Conservation (phyloP, 176 grass and related monocot species). For the Zoysia japonica region DNA sequence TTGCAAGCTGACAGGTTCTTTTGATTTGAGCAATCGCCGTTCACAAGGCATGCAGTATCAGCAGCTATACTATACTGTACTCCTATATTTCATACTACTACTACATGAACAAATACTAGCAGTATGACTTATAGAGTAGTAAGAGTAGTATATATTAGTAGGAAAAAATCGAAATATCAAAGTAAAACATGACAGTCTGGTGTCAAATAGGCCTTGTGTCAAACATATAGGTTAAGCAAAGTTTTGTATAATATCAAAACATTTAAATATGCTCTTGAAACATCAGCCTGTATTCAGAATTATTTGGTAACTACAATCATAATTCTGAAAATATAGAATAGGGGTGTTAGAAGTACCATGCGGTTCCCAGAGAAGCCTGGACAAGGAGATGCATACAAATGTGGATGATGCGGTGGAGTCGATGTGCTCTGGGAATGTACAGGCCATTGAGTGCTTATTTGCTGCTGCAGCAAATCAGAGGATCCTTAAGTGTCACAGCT, state of each 20-base stretch:
- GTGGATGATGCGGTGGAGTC: constrained; percentile 37
- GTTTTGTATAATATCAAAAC: too few relatives aligned
- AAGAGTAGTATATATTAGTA: background rate
- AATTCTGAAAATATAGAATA: background rate
- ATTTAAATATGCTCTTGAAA: background rate
- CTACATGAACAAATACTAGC: background rate
- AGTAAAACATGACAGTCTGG: background rate
- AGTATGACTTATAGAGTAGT: background rate
- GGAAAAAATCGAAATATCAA: constrained; percentile 7
- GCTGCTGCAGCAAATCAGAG: constrained; percentile 34
- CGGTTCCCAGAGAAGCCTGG: constrained; percentile 49
- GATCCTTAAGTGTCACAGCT: background rate
- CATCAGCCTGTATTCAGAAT: background rate
- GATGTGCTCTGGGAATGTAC: constrained; percentile 31
- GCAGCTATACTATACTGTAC: too few relatives aligned
- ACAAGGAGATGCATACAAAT: constrained; percentile 45
- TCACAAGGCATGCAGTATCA: constrained; percentile 33
- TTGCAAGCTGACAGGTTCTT: constrained; percentile 3
- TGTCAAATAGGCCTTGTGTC: too few relatives aligned
- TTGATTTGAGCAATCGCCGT: constrained; percentile 10
- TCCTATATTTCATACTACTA: background rate
- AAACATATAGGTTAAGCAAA: too few relatives aligned
- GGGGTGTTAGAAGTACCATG: constrained; percentile 40
- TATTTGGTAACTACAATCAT: background rate
- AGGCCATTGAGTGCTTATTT: constrained; percentile 44